Base-by-base conservation (phyloP, 345 rosid genomes). In the Dovyalis caffra region DNA sequence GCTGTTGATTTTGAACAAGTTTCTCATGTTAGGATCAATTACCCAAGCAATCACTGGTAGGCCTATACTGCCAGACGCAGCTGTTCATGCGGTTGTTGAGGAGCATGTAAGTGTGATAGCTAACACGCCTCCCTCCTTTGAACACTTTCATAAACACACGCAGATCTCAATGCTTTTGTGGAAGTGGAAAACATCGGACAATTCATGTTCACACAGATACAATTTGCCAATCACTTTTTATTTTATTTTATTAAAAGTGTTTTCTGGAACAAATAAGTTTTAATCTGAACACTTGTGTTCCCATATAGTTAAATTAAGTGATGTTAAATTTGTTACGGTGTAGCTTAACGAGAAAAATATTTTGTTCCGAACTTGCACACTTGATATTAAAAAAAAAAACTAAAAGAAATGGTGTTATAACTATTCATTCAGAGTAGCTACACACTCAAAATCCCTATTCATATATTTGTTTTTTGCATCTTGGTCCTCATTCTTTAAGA, bases 81-180 rank as follows among this genome's bases (percentile, higher is more conserved):
- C 87, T 72, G 97, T 95, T 70, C 95, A 93, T 84, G 97, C 98
- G 64, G 87, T 96, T 76, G 99, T 93, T 2, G 99, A 96, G 89
- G 97, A 96, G 78, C 99, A 93, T 83, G 99, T 96, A 80, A 90
- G 97, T 83, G 33, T 68, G n/a, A n/a, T n/a, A n/a, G n/a, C n/a
- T n/a, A n/a, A n/a, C n/a, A n/a, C n/a, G 14, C 25, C 32, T 40
- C 15, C 12, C 12, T 32, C 4, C 12, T 18, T 18, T 2, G n/a
- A 28, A 18, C 31, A 0, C 58, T 1, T 21, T 8, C 49, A 25
- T 20, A 45, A 68, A 40, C 23, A n/a, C 56, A 58, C n/a, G n/a
- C 2, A 72, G 15, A 51, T 32, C 4, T 70, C 33, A 18, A 38
- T 40, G 33, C 9, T 16, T 26, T 25, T 26, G 20, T 40, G 23